Percentiles rank a stretch among this genome's conserved stretches.
These are phyloP conservation scores for Edaphochlamys debaryana DNA, from an alignment of 139 green algal species.

Conservation along the genomic window DNA sequence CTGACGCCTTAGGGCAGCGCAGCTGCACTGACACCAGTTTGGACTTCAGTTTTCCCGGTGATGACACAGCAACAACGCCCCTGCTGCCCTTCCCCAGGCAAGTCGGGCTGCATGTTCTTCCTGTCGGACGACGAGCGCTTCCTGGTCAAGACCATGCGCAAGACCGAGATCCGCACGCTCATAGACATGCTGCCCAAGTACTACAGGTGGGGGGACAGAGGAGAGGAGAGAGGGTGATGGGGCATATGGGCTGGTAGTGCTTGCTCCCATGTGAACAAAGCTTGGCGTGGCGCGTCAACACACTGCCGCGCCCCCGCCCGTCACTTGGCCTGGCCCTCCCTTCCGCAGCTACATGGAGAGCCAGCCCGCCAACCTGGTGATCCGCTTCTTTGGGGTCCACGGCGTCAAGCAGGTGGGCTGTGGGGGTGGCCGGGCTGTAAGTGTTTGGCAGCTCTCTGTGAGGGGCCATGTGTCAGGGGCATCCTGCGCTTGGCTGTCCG, in stretches of 20 bases:
- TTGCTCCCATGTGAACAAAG: too few relatives aligned
- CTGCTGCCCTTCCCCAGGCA: too few relatives aligned
- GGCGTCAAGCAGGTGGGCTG: conserved; percentile 84
- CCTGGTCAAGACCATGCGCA: conserved; percentile 81
- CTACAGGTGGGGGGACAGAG: conserved; percentile 34
- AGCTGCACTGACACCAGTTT: too few relatives aligned
- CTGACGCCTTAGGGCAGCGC: too few relatives aligned
- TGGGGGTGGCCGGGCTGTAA: too few relatives aligned
- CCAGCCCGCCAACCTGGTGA: conserved; percentile 80
- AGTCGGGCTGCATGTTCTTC: conserved; percentile 77
- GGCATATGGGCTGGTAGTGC: neutral
- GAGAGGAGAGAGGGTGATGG: neutral
- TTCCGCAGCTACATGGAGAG: conserved; percentile 75
- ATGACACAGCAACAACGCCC: too few relatives aligned
- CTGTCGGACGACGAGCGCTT: conserved; percentile 70
- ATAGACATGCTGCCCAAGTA: conserved; percentile 86
- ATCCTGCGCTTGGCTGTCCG: too few relatives aligned
- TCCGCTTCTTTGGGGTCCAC: conserved; percentile 93
- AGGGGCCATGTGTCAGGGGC: too few relatives aligned
- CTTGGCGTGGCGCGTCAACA: too few relatives aligned
- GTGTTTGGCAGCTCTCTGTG: too few relatives aligned
- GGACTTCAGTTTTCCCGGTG: too few relatives aligned
- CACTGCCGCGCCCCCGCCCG: neutral
- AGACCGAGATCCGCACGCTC: conserved; percentile 83
- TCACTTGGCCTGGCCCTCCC: too few relatives aligned